Base-by-base conservation (phyloP, 2,329 filamentous ascomycete genomes). In the Fusarium chlamydosporum region DNA sequence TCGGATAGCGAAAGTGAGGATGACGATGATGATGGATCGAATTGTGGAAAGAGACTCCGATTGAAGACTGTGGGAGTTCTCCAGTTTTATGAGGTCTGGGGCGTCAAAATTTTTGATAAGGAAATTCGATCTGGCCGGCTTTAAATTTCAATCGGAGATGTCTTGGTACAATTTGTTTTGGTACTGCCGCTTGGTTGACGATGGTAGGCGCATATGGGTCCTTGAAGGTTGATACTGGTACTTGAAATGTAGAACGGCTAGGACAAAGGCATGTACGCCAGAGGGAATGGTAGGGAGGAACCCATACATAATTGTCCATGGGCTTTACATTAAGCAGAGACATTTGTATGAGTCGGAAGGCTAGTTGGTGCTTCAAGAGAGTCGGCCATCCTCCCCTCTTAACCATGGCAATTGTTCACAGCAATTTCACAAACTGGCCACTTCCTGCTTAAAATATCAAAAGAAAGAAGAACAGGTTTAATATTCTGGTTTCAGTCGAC, bases 101-200 rank as follows among this genome's bases (percentile, higher is more conserved):
- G 81, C 0, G 81, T 88, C 35, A 81, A 80, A 64, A 88, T 89
- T 50, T 89, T 89, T 67, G 82, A 86, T 70, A 88, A 88, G 76
- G 86, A 88, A 72, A 76, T 89, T 48, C 79, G 83, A 33, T 76
- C 65, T 41, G 77, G 77, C 20, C 71, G 75, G 46, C 57, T 79
- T 15, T 79, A 55, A 74, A 41, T 43, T 7, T 13, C 18, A 18
- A 12, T 10, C 10, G 26, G 16, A 31, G 27, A 16, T 27, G 12
- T 31, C 18, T 16, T 42, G 29, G 40, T 34, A 57, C 13, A 20
- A 43, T 33, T 31, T 45, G 47, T 64, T 50, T 64, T 58, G 56
- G 61, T 42, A 53, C 26, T 10, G 56, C 34, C 20, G 42, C 33
- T 16, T 27, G 29, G 26, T 26, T 29, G 16, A 27, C 16, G 31